Percentiles rank a stretch among this genome's conserved stretches.
phyloP scores from a whole-genome alignment of 176 grass and related monocot genomes.

The Oryza brachyantha region DNA sequence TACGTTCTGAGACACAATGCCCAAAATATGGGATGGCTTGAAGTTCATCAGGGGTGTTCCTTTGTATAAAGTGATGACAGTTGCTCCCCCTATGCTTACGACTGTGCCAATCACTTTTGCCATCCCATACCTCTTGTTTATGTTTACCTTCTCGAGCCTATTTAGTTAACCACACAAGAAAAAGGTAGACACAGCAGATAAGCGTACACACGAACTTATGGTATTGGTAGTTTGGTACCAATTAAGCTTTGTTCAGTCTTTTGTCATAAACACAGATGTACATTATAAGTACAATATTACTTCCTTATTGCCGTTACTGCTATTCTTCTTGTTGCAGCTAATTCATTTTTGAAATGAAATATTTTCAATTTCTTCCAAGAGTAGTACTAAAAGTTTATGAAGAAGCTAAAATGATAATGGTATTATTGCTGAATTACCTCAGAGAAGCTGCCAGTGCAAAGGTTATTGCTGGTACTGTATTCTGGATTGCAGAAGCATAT shows the following conservation, averaged over 20 bases:
- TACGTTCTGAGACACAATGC: conserved; percentile 33
- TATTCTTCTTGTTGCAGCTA: neutral
- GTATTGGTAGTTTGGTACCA: neutral
- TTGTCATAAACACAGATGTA: neutral
- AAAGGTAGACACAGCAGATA: neutral
- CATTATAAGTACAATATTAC: neutral
- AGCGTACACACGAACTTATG: neutral
- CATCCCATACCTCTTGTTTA: conserved; percentile 49
- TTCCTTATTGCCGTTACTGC: neutral
- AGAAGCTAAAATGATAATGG: neutral
- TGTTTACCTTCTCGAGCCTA: conserved; percentile 63
- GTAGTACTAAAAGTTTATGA: neutral
- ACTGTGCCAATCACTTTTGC: conserved; percentile 71
- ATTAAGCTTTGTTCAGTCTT: neutral
- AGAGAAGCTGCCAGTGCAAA: conserved; percentile 56
- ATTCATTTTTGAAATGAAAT: neutral
- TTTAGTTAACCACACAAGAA: neutral
- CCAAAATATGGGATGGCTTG: conserved; percentile 26
- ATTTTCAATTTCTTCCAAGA: neutral
- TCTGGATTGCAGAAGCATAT: conserved; percentile 79
- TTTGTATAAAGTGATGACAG: conserved; percentile 68
- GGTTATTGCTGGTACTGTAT: conserved; percentile 58
- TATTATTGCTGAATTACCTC: conserved; percentile 28
- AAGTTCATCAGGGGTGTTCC: conserved; percentile 50
- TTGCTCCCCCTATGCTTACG: conserved; percentile 64